Evolutionary conservation across 371 early-diverging fungal species (phyloP).

Genomic region (Lichtheimia corymbifera): DNA sequence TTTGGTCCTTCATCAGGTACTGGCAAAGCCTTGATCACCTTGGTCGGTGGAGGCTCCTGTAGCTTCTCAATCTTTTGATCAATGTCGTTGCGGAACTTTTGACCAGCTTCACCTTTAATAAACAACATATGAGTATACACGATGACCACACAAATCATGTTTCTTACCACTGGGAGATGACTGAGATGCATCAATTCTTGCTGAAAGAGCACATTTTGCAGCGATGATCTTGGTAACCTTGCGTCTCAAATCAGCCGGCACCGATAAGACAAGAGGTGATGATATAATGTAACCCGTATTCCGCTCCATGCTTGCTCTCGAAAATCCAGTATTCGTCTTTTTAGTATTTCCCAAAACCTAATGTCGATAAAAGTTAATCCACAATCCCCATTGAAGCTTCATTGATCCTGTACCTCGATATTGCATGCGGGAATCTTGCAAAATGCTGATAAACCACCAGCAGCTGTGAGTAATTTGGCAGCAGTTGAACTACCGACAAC

Average conservation of each 20-base stretch:
- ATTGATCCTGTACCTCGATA: conserved; percentile 66
- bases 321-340: conserved; percentile 78
- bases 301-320: conserved; percentile 66
- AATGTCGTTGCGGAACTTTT: conserved; percentile 75
- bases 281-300: conserved; percentile 85
- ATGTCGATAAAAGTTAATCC: background rate
- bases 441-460: conserved; percentile 87
- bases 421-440: conserved; percentile 93
- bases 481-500: conserved; percentile 89
- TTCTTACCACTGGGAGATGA: conserved; percentile 64
- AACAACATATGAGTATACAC: background rate
- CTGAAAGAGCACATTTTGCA: conserved; percentile 84
- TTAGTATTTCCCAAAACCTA: conserved; percentile 58
- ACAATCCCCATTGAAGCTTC: background rate
- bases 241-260: conserved; percentile 75
- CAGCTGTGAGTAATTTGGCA: conserved; percentile 88
- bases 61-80: conserved; percentile 84
- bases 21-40: conserved; percentile 86
- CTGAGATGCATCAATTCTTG: conserved; percentile 85
- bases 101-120: conserved; percentile 61
- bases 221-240: conserved; percentile 81
- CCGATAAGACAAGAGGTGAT: conserved; percentile 66
- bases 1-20: conserved; percentile 91
- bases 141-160: background rate
- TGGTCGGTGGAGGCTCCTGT: conserved; percentile 86